Percentiles rank a stretch among this genome's conserved stretches.
Conservation (phyloP, 345 rosid genomes). For the Salix viminalis region DNA sequence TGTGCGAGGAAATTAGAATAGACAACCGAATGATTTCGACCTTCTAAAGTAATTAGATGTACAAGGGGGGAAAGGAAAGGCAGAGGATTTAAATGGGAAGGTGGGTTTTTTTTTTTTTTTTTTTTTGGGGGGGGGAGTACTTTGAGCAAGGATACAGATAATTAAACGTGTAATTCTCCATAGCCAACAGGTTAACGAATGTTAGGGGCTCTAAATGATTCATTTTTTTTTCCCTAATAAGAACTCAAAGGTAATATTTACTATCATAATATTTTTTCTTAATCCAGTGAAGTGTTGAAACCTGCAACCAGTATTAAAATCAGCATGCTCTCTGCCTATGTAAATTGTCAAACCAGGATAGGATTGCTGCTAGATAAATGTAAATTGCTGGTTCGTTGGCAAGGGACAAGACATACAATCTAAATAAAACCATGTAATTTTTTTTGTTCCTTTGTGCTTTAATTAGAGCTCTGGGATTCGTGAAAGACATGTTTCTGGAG, state of each 20-base stretch:
- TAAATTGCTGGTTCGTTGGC: background rate
- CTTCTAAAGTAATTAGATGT: slow-evolving; percentile 31
- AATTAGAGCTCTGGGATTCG: background rate
- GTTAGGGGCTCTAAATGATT: background rate
- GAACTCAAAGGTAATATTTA: background rate
- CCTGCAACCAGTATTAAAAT: background rate
- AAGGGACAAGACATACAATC: background rate
- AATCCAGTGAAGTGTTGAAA: background rate
- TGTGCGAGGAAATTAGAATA: slow-evolving; percentile 20
- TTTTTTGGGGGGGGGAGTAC: no score
- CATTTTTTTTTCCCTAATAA: background rate
- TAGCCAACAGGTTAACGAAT: background rate
- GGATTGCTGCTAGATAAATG: background rate
- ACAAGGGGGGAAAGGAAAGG: background rate
- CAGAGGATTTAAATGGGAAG: background rate
- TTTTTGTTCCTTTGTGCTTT: background rate
- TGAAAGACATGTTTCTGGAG: slow-evolving; percentile 11
- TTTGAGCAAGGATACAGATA: background rate
- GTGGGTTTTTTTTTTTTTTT: background rate
- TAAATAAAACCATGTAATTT: background rate
- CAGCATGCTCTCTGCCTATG: background rate
- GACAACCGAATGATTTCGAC: slow-evolving; percentile 44
- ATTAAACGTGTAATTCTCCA: background rate
- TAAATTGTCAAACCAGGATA: background rate
- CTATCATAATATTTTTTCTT: no score